Evolutionary conservation across 2,329 filamentous ascomycete species (phyloP).

Genomic region (Beauveria scarabaeidicola): DNA sequence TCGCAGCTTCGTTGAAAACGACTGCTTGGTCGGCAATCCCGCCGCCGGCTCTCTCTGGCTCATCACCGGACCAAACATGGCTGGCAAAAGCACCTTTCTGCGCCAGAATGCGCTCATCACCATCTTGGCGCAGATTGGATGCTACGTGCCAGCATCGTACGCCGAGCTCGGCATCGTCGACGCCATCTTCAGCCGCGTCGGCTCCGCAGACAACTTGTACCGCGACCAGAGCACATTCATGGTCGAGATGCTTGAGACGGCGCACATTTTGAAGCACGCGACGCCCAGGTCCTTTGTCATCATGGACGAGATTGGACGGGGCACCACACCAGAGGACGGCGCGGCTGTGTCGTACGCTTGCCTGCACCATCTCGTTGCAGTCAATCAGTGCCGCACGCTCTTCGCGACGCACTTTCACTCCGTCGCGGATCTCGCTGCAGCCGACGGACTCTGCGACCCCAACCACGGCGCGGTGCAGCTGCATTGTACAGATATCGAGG

Average conservation of each 20-base stretch:
- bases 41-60: constrained; percentile 57
- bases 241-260: constrained; percentile 98
- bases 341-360: constrained; percentile 84
- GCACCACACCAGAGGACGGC: constrained; percentile 89
- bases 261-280: constrained; percentile 76
- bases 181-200: constrained; percentile 87
- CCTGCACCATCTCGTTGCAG: constrained; percentile 69
- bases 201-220: constrained; percentile 92
- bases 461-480: constrained; percentile 46
- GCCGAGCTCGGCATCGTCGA: constrained; percentile 89
- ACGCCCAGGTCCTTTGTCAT: constrained; percentile 84
- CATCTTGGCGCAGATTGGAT: constrained; percentile 85
- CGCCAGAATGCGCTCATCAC: constrained; percentile 93
- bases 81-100: constrained; percentile 90
- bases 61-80: constrained; percentile 92
- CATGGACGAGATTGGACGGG: constrained; percentile 96
- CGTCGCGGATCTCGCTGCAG: constrained; percentile 65
- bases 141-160: constrained; percentile 82
- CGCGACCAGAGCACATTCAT: constrained; percentile 96
- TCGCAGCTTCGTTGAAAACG: constrained; percentile 73
- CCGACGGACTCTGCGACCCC: constrained; percentile 34
- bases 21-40: constrained; percentile 68
- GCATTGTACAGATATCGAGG: constrained; percentile 85
- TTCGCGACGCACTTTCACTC: constrained; percentile 95
- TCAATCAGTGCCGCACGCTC: constrained; percentile 70